Conservation (phyloP, 306 rosid genomes). For the Chamaecrista fasciculata region DNA sequence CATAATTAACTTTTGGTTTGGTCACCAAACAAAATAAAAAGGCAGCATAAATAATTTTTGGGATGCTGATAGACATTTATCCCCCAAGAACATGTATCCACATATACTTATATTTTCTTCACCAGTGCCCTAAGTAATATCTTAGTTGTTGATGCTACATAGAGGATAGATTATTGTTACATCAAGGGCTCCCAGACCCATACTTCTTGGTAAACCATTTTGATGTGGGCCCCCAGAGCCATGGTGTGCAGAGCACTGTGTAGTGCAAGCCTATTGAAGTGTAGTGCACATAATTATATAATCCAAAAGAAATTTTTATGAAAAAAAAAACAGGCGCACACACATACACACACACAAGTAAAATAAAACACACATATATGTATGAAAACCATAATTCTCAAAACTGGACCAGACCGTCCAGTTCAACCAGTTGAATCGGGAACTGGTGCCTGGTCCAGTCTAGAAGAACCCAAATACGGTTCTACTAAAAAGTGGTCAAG, state of each 20-base stretch:
- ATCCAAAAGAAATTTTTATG: background rate
- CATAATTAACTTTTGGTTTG: background rate
- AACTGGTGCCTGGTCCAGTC: too few species aligned
- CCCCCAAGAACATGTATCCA: background rate
- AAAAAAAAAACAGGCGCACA: too few species aligned
- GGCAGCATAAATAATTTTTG: background rate
- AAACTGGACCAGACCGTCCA: too few species aligned
- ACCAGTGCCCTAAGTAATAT: background rate
- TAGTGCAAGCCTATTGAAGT: too few species aligned
- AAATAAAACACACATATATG: too few species aligned
- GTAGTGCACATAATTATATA: too few species aligned
- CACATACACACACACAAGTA: too few species aligned
- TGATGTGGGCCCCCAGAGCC: background rate
- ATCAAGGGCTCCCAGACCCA: background rate
- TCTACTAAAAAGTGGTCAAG: too few species aligned
- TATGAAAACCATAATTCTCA: too few species aligned
- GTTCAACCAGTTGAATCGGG: too few species aligned
- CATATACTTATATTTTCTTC: slow-evolving; percentile 1
- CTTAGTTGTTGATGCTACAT: background rate
- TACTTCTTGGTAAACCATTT: background rate
- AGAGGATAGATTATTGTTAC: background rate
- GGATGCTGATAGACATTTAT: background rate
- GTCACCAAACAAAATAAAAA: background rate
- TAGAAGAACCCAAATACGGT: too few species aligned
- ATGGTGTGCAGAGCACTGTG: background rate